A percentile compares a stretch with the other conserved stretches of the same genome.
These are phyloP conservation scores for Berkeleyomyces rouxiae DNA, from an alignment of 2,329 filamentous ascomycete species.

Conservation along the genomic window DNA sequence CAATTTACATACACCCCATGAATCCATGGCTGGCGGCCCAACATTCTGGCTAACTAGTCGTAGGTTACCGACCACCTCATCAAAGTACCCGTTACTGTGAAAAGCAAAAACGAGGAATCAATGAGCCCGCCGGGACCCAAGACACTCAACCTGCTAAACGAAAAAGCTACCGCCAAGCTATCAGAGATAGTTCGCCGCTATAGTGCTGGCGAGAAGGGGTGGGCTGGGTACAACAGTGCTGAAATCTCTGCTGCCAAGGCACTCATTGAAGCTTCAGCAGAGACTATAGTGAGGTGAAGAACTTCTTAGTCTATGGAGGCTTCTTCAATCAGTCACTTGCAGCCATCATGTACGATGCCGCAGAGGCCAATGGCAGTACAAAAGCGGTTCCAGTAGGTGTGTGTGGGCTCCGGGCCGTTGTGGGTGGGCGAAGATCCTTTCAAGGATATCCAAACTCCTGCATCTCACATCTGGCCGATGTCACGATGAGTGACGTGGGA, in stretches of 20 bases:
- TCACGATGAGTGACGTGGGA: too few species aligned
- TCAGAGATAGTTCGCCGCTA: conserved; percentile 56
- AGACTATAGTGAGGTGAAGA: conserved; percentile 26
- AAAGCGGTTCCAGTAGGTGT: too few species aligned
- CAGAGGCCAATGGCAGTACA: too few species aligned
- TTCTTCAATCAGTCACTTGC: neutral
- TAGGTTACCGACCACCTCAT: conserved; percentile 37
- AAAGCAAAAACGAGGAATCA: conserved; percentile 30
- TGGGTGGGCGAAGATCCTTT: too few species aligned
- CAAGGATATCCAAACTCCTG: too few species aligned
- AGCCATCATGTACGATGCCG: neutral
- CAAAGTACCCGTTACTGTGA: conserved; percentile 23
- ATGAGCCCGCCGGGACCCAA: conserved; percentile 37
- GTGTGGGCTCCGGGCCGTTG: too few species aligned
- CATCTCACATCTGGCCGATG: too few species aligned
- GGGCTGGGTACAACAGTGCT: conserved; percentile 54
- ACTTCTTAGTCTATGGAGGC: neutral
- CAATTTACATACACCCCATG: neutral
- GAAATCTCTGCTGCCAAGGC: conserved; percentile 58
- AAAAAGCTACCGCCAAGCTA: conserved; percentile 56
- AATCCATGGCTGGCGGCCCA: neutral
- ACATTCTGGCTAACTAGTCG: conserved; percentile 16
- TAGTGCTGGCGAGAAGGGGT: conserved; percentile 42
- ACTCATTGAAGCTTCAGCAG: conserved; percentile 40
- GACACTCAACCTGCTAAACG: conserved; percentile 51